These are phyloP conservation scores for Nephelium lappaceum DNA, from an alignment of 345 rosid species.

Conservation along the genomic window DNA sequence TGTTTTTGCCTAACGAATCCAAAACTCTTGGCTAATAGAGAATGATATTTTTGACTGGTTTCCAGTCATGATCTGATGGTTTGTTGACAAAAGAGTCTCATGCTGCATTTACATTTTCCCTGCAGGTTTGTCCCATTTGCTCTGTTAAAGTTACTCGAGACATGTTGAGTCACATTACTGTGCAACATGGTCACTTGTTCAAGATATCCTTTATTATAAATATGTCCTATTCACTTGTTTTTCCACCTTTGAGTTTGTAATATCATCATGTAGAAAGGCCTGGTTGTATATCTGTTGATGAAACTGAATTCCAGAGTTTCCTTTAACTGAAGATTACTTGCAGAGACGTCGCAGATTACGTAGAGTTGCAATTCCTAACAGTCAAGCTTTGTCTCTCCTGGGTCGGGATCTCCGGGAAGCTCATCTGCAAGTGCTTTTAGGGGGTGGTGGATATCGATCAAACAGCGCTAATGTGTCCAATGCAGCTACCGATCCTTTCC, in stretches of 20 bases:
- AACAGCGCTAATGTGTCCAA: conserved; percentile 42
- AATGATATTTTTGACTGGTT: conserved; percentile 13
- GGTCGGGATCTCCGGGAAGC: conserved; percentile 70
- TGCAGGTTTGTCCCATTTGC: conserved; percentile 67
- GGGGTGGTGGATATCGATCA: conserved; percentile 56
- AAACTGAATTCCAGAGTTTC: conserved; percentile 24
- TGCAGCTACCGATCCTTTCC: conserved; percentile 56
- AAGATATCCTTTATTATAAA: conserved; percentile 53
- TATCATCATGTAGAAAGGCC: background rate
- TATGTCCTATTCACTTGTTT: conserved; percentile 6
- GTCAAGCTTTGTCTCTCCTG: conserved; percentile 56
- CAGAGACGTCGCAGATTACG: conserved; percentile 64
- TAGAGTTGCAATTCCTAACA: conserved; percentile 60
- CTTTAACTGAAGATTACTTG: conserved; percentile 56
- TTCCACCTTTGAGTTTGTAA: background rate
- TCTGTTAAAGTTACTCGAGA: conserved; percentile 51
- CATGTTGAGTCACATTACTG: conserved; percentile 54
- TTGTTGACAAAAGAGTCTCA: conserved; percentile 23
- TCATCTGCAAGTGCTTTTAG: conserved; percentile 64
- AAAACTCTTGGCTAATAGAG: background rate
- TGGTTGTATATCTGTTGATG: background rate
- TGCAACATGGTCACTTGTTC: conserved; percentile 60
- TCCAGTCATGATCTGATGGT: conserved; percentile 22
- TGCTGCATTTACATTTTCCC: conserved; percentile 19
- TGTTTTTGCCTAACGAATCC: background rate